These are phyloP conservation scores for Mycena vulgaris DNA, from an alignment of 768 basidiomycete species.

Conservation along the genomic window DNA sequence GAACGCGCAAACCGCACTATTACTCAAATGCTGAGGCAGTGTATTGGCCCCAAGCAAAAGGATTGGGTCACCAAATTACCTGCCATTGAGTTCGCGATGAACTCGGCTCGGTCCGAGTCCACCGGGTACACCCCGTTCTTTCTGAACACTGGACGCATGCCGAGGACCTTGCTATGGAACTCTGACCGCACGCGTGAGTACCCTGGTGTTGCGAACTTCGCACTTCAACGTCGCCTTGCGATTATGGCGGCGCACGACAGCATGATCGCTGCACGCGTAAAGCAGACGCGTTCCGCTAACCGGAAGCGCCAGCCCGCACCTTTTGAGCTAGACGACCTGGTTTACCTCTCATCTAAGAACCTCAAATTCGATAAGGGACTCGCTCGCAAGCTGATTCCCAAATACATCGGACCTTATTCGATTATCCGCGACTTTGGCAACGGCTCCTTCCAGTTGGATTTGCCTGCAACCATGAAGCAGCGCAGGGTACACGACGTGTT, in stretches of 20 bases:
- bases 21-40: not conserved
- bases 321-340: not conserved
- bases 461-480: conserved; percentile 40
- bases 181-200: not conserved
- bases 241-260: conserved; percentile 1
- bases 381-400: conserved; percentile 47
- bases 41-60: not conserved
- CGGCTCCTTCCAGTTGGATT: conserved; percentile 36
- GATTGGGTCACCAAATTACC: conserved; percentile 3
- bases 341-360: conserved; percentile 48
- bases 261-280: not conserved
- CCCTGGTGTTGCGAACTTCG: not conserved
- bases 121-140: not conserved
- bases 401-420: conserved; percentile 48
- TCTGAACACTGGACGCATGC: not conserved
- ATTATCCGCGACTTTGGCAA: conserved; percentile 35
- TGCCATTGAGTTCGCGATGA: conserved; percentile 7
- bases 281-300: not conserved
- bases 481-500: conserved; percentile 18
- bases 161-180: not conserved
- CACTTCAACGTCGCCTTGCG: not conserved
- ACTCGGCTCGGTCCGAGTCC: not conserved
- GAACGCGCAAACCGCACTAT: not conserved
- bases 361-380: conserved; percentile 43
- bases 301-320: not conserved